These are phyloP conservation scores for Auricularia auricula-judae DNA, from an alignment of 768 basidiomycete species.

Conservation along the genomic window DNA sequence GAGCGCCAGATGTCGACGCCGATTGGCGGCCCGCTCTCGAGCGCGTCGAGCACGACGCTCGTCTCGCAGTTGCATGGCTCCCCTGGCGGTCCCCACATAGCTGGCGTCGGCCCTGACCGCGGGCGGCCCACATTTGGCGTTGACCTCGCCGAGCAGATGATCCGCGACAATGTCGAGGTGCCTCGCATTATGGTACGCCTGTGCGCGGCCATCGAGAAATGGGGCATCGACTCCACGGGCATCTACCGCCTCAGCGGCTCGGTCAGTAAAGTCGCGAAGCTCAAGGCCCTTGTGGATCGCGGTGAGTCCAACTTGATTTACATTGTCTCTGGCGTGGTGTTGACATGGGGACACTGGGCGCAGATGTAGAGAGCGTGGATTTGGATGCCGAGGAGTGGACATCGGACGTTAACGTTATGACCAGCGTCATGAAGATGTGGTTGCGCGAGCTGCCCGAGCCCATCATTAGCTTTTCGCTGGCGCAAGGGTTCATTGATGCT, in stretches of 20 bases:
- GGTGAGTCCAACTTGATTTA: constrained; percentile 32
- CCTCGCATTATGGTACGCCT: constrained; percentile 84
- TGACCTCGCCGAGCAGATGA: constrained; percentile 86
- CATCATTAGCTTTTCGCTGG: constrained; percentile 68
- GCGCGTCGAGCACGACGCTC: not conserved
- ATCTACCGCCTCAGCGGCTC: constrained; percentile 92
- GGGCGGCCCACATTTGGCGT: constrained; percentile 85
- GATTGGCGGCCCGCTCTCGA: too few species aligned
- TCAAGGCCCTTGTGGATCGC: constrained; percentile 78
- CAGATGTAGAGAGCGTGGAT: constrained; percentile 81
- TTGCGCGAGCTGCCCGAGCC: constrained; percentile 93
- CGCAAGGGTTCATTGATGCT: constrained; percentile 91
- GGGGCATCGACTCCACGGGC: constrained; percentile 75
- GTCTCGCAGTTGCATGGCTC: constrained; percentile 1
- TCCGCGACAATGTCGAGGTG: constrained; percentile 81
- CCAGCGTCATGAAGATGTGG: constrained; percentile 94
- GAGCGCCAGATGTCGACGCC: too few species aligned
- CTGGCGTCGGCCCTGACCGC: constrained; percentile 24
- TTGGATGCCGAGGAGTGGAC: constrained; percentile 85
- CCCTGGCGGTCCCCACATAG: constrained; percentile 3
- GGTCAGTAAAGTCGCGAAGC: constrained; percentile 69
- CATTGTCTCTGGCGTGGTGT: constrained; percentile 2
- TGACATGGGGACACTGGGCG: not conserved
- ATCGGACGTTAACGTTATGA: constrained; percentile 88
- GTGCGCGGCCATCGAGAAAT: constrained; percentile 81